These are phyloP conservation scores for barrel medic (Medicago truncatula) DNA, from an alignment of 306 rosid species.

Conservation along the genomic window MtrunA17r5.0-ANR NC_053048.1:39250001-39250500, in stretches of 20 bases:
- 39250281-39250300: slow-evolving; percentile 56
- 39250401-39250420: slow-evolving; percentile 82
- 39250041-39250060: background rate
- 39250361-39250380: slow-evolving; percentile 56
- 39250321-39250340: slow-evolving; percentile 54
- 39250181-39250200: slow-evolving; percentile 22
- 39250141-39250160: slow-evolving; percentile 39
- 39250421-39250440: slow-evolving; percentile 68
- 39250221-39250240: slow-evolving; percentile 52
- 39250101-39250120: slow-evolving; percentile 36
- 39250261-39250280: slow-evolving; percentile 57
- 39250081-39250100: slow-evolving; percentile 7
- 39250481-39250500: slow-evolving; percentile 75
- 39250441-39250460: slow-evolving; percentile 73
- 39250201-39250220: slow-evolving; percentile 31
- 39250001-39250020: slow-evolving; percentile 12
- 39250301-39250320: slow-evolving; percentile 55
- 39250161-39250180: slow-evolving; percentile 29
- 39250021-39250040: slow-evolving; percentile 25
- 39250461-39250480: slow-evolving; percentile 70
- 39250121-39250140: slow-evolving; percentile 19
- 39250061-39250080: slow-evolving; percentile 18
- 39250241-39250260: slow-evolving; percentile 61
- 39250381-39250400: slow-evolving; percentile 51
- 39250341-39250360: slow-evolving; percentile 57